These are phyloP conservation scores for Rhizopus stolonifer DNA, from an alignment of 371 early-diverging fungal genomes.

Conservation along the genomic window DNA sequence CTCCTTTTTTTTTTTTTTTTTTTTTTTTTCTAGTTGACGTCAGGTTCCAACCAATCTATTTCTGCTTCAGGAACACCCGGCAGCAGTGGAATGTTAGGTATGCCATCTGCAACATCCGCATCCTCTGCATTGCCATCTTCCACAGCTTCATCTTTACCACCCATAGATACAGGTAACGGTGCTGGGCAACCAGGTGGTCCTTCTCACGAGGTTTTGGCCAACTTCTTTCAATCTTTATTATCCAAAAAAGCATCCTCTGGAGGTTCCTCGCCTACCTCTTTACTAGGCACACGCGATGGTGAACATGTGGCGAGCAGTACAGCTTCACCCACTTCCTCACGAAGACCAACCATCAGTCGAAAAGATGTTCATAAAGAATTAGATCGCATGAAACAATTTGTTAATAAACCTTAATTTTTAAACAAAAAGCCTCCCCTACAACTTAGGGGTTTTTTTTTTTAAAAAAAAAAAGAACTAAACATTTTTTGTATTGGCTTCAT, in stretches of 20 bases:
- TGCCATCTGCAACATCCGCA: background rate
- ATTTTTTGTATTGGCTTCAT: too few relatives aligned
- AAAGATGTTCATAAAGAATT: constrained; percentile 53
- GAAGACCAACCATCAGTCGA: constrained; percentile 41
- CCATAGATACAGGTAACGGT: constrained; percentile 14
- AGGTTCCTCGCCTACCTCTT: constrained; percentile 19
- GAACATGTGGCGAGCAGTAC: background rate
- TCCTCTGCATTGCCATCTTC: background rate
- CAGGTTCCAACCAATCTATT: background rate
- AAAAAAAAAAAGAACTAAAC: too few relatives aligned
- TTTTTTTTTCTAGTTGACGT: background rate
- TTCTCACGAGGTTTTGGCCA: constrained; percentile 77
- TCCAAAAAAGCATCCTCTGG: constrained; percentile 56
- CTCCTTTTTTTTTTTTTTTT: too few relatives aligned
- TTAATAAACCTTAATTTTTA: constrained; percentile 20
- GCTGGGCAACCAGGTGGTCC: constrained; percentile 26
- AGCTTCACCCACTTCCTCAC: background rate
- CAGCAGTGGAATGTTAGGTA: background rate
- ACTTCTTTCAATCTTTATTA: constrained; percentile 86
- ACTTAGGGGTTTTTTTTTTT: too few relatives aligned
- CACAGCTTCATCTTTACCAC: constrained; percentile 12
- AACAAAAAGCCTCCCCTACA: too few relatives aligned
- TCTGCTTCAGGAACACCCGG: background rate
- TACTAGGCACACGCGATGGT: constrained; percentile 19
- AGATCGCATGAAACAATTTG: constrained; percentile 48